phyloP scores from a whole-genome alignment of 805 yeast species.

The Metschnikowia amazonensis region DNA sequence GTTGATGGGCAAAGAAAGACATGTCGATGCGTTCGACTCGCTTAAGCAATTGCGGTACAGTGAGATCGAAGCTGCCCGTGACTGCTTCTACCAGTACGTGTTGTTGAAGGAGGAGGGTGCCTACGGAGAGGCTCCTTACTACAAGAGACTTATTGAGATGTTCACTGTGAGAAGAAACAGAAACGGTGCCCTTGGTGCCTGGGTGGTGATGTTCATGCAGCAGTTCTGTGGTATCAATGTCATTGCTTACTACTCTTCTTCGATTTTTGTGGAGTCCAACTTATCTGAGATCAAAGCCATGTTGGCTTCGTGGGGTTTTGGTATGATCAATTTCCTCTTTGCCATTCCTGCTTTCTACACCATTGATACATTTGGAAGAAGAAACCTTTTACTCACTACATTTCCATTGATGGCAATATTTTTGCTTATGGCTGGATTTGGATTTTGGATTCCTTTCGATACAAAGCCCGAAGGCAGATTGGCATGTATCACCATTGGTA shows the following conservation, averaged over 20 bases:
- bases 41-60: constrained; percentile 44
- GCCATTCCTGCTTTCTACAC: constrained; percentile 81
- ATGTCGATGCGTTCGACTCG: constrained; percentile 48
- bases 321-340: constrained; percentile 73
- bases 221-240: constrained; percentile 90
- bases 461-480: constrained; percentile 46
- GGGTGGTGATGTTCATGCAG: constrained; percentile 84
- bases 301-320: constrained; percentile 83
- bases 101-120: constrained; percentile 60
- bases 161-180: constrained; percentile 75
- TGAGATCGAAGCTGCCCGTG: constrained; percentile 59
- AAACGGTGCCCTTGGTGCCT: constrained; percentile 76
- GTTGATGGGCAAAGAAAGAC: constrained; percentile 53
- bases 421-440: constrained; percentile 60
- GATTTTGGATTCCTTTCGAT: constrained; percentile 61
- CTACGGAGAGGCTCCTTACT: constrained; percentile 42
- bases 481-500: constrained; percentile 68
- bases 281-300: constrained; percentile 60
- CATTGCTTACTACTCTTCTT: constrained; percentile 79
- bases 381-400: constrained; percentile 52
- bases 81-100: constrained; percentile 55
- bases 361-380: constrained; percentile 74
- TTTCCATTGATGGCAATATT: constrained; percentile 65
- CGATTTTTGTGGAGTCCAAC: constrained; percentile 67
- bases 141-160: constrained; percentile 50